Conservation (phyloP, 495 filamentous ascomycete genomes). For the Trichocladium antarcticum region DNA sequence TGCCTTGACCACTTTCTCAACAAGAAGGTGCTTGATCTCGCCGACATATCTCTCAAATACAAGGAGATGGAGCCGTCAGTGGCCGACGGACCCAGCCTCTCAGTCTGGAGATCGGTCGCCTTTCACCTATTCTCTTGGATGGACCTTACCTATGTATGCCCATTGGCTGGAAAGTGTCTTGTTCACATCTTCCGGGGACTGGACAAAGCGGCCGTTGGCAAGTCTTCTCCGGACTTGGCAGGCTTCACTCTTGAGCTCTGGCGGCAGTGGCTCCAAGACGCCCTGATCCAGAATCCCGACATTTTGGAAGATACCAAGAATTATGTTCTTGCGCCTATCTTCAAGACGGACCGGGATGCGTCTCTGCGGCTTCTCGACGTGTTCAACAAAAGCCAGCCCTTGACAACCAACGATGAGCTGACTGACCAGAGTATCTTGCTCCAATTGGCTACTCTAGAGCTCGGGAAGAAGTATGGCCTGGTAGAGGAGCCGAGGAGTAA, state of each 20-base stretch:
- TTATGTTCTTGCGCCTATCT: constrained; percentile 63
- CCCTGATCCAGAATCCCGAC: constrained; percentile 39
- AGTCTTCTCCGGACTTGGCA: constrained; percentile 9
- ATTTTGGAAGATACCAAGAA: constrained; percentile 54
- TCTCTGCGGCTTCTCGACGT: constrained; percentile 47
- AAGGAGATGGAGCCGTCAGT: constrained; percentile 19
- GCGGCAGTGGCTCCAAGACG: constrained; percentile 39
- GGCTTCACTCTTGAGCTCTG: constrained; percentile 35
- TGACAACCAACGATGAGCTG: constrained; percentile 33
- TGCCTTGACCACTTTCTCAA: constrained; percentile 48
- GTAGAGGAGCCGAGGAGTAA: constrained; percentile 58
- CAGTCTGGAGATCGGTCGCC: constrained; percentile 36
- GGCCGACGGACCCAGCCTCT: constrained; percentile 8
- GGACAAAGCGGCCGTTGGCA: constrained; percentile 21
- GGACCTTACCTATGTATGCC: constrained; percentile 48
- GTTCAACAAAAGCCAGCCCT: constrained; percentile 26
- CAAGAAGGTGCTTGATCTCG: constrained; percentile 39
- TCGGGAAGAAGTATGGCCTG: constrained; percentile 67
- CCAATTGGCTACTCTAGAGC: constrained; percentile 57
- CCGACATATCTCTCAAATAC: constrained; percentile 30
- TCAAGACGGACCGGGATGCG: constrained; percentile 45
- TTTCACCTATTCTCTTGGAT: constrained; percentile 50
- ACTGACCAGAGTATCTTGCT: constrained; percentile 47
- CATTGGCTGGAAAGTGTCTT: constrained; percentile 54
- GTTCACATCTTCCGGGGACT: constrained; percentile 43